Evolutionary conservation across 805 yeast species (phyloP).

Genomic region (Saccharomycopsis vini): DNA sequence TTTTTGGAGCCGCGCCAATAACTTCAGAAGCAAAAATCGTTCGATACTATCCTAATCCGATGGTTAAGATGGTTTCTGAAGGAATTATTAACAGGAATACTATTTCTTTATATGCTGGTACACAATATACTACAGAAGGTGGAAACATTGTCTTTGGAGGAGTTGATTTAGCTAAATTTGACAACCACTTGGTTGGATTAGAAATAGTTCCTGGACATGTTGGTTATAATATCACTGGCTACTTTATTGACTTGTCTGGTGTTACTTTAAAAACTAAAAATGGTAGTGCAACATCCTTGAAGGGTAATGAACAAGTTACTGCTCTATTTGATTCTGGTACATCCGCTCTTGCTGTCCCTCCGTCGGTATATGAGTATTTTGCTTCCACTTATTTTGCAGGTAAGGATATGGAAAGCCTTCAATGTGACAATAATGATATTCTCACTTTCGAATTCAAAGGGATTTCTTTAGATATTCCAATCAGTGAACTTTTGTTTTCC

Average conservation of each 20-base stretch:
- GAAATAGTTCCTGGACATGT: conserved; percentile 5
- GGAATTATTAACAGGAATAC: conserved; percentile 6
- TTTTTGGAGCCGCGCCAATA: conserved; percentile 13
- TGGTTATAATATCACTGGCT: conserved; percentile 2
- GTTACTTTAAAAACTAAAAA: background rate
- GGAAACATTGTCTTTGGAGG: conserved; percentile 47
- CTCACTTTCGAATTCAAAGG: conserved; percentile 7
- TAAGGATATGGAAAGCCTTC: background rate
- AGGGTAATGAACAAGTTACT: background rate
- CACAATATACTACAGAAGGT: conserved; percentile 7
- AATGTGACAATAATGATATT: conserved; percentile 12
- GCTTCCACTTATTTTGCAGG: conserved; percentile 9
- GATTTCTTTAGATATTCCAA: conserved; percentile 4
- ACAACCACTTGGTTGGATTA: conserved; percentile 29
- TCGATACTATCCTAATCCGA: conserved; percentile 8
- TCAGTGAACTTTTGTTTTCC: conserved; percentile 8
- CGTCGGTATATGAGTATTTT: conserved; percentile 2
- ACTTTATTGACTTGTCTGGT: conserved; percentile 8
- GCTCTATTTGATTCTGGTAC: conserved; percentile 14
- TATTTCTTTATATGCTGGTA: conserved; percentile 10
- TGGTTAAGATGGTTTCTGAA: background rate
- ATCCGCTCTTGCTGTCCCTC: conserved; percentile 5
- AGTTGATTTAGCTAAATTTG: conserved; percentile 40
- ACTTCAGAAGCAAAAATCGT: conserved; percentile 10
- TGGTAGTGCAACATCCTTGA: background rate